These are phyloP conservation scores for Corniculantispora saksenae DNA, from an alignment of 2,329 filamentous ascomycete genomes.

Conservation along the genomic window DNA sequence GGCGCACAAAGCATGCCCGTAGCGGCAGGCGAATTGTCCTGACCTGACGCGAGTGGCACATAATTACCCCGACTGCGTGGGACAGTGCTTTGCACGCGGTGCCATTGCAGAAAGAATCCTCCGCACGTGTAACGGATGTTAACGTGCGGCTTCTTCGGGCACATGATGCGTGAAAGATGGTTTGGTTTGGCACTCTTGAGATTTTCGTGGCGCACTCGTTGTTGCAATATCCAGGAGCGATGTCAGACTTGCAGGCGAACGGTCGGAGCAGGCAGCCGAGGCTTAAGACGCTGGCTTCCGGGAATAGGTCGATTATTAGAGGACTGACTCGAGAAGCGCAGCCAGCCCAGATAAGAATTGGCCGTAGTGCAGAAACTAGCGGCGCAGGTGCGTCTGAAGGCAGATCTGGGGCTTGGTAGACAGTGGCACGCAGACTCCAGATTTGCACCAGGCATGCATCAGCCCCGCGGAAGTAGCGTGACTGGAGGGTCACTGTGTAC, in stretches of 20 bases:
- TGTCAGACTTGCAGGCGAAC: no score
- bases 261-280: not conserved
- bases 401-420: conserved; percentile 11
- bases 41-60: not conserved
- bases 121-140: conserved; percentile 2
- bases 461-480: conserved; percentile 8
- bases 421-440: conserved; percentile 5
- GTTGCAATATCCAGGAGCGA: no score
- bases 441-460: conserved; percentile 2
- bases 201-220: no score
- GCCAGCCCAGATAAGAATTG: not conserved
- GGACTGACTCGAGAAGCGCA: not conserved
- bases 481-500: not conserved
- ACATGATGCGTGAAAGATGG: not conserved
- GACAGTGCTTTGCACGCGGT: conserved; percentile 5
- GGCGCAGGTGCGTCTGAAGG: not conserved
- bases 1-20: not conserved
- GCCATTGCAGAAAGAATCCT: conserved; percentile 2
- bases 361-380: not conserved
- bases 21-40: not conserved
- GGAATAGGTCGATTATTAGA: not conserved
- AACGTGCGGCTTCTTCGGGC: not conserved
- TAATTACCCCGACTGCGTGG: conserved; percentile 6
- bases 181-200: no score
- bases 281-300: not conserved